phyloP scores from a whole-genome alignment of 2,329 filamentous ascomycete genomes.

The Parascedosporium putredinis region DNA sequence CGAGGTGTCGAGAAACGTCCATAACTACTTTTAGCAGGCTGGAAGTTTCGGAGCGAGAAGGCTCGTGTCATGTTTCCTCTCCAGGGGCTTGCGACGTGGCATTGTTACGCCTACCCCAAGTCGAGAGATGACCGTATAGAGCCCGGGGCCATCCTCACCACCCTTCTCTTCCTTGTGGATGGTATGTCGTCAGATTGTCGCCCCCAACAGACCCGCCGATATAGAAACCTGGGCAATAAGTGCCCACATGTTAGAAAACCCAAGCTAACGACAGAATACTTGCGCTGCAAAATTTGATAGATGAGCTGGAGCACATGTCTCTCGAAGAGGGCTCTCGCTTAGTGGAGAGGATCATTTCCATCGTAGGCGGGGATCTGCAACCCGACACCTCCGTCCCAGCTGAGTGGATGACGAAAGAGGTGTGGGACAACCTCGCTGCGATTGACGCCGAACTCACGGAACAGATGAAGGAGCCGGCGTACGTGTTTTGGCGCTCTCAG shows the following conservation, averaged over 20 bases:
- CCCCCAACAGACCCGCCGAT: not conserved
- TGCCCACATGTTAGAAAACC: not conserved
- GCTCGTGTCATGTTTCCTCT: constrained; percentile 22
- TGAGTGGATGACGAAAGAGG: constrained; percentile 27
- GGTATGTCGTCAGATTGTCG: constrained; percentile 19
- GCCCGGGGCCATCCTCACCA: constrained; percentile 27
- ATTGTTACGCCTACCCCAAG: constrained; percentile 22
- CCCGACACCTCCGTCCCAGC: constrained; percentile 23
- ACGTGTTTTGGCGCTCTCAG: constrained; percentile 30
- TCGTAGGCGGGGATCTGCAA: constrained; percentile 19
- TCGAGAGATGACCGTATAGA: constrained; percentile 26
- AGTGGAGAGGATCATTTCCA: constrained; percentile 25
- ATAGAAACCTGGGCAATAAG: not conserved
- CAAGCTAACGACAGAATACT: not conserved
- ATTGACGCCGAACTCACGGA: constrained; percentile 24
- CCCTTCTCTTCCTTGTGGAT: constrained; percentile 31
- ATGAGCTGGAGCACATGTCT: constrained; percentile 30
- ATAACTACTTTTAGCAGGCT: constrained; percentile 27
- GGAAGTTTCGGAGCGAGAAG: constrained; percentile 24
- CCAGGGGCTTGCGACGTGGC: constrained; percentile 23
- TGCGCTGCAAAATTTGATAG: constrained; percentile 14
- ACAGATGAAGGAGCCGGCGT: constrained; percentile 24
- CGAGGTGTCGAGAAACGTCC: constrained; percentile 21
- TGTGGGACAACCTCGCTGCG: constrained; percentile 28
- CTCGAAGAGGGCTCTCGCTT: constrained; percentile 25